These are phyloP conservation scores for Annona squamosa DNA, from an alignment of 164 flowering plant genomes.

Conservation along the genomic window DNA sequence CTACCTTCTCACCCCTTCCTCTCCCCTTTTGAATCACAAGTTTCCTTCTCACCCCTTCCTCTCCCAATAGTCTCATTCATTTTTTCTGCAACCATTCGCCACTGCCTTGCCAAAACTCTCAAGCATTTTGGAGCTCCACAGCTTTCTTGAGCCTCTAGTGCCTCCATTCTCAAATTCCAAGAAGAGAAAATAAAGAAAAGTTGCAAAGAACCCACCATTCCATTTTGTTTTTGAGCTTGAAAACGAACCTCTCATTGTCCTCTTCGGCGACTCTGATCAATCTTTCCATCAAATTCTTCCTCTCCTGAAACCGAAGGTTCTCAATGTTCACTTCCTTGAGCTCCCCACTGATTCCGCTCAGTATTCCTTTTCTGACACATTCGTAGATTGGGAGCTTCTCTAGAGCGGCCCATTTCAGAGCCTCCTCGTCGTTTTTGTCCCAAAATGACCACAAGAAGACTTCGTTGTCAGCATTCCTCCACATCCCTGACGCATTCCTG, in stretches of 20 bases:
- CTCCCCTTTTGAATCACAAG: no score
- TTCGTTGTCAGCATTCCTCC: conserved; percentile 6
- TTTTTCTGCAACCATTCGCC: no score
- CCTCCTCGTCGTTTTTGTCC: conserved; percentile 22
- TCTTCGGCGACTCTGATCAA: conserved; percentile 72
- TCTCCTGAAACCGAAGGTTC: conserved; percentile 50
- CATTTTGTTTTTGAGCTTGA: conserved; percentile 55
- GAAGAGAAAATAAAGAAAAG: conserved; percentile 7
- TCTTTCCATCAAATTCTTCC: conserved; percentile 58
- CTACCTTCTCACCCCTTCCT: no score
- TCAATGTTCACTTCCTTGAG: conserved; percentile 64
- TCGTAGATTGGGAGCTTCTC: conserved; percentile 20
- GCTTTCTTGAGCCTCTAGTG: no score
- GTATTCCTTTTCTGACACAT: conserved; percentile 15
- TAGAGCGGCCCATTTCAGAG: conserved; percentile 22
- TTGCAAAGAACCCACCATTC: conserved; percentile 37
- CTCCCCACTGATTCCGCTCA: not conserved
- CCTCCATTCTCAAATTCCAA: no score
- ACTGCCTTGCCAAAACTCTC: no score
- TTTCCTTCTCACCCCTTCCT: no score
- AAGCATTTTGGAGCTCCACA: no score
- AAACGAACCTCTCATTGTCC: conserved; percentile 81
- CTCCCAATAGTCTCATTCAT: no score
- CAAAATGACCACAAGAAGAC: conserved; percentile 13
- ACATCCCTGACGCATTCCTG: conserved; percentile 25